Evolutionary conservation across 2,329 filamentous ascomycete species (phyloP).

Genomic region (Mariannaea sp.): DNA sequence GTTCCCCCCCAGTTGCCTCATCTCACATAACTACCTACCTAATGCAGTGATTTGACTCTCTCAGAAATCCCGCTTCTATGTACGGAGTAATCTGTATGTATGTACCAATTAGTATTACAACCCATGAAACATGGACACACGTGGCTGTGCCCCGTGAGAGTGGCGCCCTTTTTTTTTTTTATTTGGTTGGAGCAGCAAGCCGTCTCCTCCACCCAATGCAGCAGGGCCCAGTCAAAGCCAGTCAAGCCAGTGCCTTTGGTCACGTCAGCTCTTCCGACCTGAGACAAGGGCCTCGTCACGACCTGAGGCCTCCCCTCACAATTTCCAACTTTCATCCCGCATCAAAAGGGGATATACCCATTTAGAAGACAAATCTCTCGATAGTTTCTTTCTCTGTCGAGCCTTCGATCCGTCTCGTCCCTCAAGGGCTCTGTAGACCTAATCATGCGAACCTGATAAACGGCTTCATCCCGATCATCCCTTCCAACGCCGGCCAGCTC

Average conservation of each 20-base stretch:
- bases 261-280: constrained; percentile 32
- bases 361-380: not conserved
- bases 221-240: no score
- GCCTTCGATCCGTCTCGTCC: not conserved
- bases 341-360: constrained; percentile 3
- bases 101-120: no score
- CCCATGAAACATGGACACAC: no score
- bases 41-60: no score
- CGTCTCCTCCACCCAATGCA: no score
- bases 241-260: constrained; percentile 10
- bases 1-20: no score
- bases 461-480: not conserved
- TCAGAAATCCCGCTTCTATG: no score
- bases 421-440: not conserved
- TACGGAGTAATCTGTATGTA: no score
- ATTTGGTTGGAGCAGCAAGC: no score
- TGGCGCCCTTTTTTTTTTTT: no score
- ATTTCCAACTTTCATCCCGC: constrained; percentile 9
- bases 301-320: not conserved
- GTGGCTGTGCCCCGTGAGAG: no score
- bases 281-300: constrained; percentile 23
- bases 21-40: no score
- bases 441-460: constrained; percentile 16
- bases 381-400: not conserved
- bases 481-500: constrained; percentile 3